These are phyloP conservation scores for Cucurbita ficifolia DNA, from an alignment of 306 rosid genomes.

Conservation along the genomic window DNA sequence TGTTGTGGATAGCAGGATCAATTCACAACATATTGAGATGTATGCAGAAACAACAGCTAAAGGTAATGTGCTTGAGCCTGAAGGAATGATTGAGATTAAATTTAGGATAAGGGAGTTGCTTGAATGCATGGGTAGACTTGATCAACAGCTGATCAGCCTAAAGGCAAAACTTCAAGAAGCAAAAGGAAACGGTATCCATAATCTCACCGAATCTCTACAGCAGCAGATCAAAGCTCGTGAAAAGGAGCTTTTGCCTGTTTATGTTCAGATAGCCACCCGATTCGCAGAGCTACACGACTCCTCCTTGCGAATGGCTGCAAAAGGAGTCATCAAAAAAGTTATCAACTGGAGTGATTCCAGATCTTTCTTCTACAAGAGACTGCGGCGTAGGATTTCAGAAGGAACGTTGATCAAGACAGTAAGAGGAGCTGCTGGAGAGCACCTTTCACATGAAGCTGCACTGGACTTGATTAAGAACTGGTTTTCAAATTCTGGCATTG, in stretches of 20 bases:
- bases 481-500: constrained; percentile 48
- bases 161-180: constrained; percentile 70
- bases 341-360: constrained; percentile 74
- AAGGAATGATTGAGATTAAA: constrained; percentile 97
- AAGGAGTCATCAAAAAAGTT: constrained; percentile 78
- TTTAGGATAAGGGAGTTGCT: constrained; percentile 79
- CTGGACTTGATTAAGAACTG: constrained; percentile 46
- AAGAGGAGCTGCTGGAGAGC: constrained; percentile 75
- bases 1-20: constrained; percentile 83
- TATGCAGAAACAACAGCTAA: constrained; percentile 82
- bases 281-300: constrained; percentile 95
- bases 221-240: constrained; percentile 76
- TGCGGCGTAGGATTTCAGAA: constrained; percentile 68
- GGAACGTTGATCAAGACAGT: constrained; percentile 55
- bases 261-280: constrained; percentile 86
- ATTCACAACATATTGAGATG: constrained; percentile 87
- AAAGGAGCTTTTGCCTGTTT: constrained; percentile 75
- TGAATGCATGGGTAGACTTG: constrained; percentile 93
- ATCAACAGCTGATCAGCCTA: constrained; percentile 52
- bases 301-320: constrained; percentile 88
- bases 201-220: constrained; percentile 46
- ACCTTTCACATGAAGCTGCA: constrained; percentile 52
- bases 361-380: constrained; percentile 59
- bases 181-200: constrained; percentile 26
- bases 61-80: constrained; percentile 97